Evolutionary conservation across 1,139 yeast genomes (phyloP), one percentile per base, ranked within the genome.

Genomic region (Zygoascus meyerae): DNA sequence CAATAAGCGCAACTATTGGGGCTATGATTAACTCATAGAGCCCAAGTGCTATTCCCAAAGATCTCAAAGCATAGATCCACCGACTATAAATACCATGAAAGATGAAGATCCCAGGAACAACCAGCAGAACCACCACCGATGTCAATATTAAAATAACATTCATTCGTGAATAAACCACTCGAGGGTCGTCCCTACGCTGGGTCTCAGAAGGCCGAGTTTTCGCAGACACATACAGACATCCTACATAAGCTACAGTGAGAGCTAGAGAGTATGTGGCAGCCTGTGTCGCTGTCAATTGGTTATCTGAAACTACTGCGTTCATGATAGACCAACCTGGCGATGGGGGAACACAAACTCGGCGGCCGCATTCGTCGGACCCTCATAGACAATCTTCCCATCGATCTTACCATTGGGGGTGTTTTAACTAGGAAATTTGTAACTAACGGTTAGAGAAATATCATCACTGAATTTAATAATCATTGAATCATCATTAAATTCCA

Each of bases 101-200:
- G 14, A 49, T 40, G 21, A 59, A 45, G 1, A 54, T 46, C 5
- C 46, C 51, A 16, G 57, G 60, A 36, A 54, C 51, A 30, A 59
- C 33, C 5, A 51, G 44, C 10, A 73, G 71, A 7, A 71, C 61
- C 1, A 57, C 48, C 5, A 66, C 46, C 2, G 66, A 41, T 12
- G 74, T 60, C 10, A 58, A 55, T 21, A 64, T 47, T 42, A 75
- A 64, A 40, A 75, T 63, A 2, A 61, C 44, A 2, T 61, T 48
- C 14, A 75, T 66, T 28, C 80, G 66, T 12, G 48, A 52, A 29
- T 70, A 55, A 28, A 80, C 65, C 47, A 73, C 70, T 10, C 51
- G 44, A 2, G 61, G 60, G 48, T 63, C 64, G 44, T 66, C 64
- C 33, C 69, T 49, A 9, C 53, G 50, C 31, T 52, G 52, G 8